Conservation (phyloP, 805 yeast genomes). For the Saccharomycopsis babjevae region DNA sequence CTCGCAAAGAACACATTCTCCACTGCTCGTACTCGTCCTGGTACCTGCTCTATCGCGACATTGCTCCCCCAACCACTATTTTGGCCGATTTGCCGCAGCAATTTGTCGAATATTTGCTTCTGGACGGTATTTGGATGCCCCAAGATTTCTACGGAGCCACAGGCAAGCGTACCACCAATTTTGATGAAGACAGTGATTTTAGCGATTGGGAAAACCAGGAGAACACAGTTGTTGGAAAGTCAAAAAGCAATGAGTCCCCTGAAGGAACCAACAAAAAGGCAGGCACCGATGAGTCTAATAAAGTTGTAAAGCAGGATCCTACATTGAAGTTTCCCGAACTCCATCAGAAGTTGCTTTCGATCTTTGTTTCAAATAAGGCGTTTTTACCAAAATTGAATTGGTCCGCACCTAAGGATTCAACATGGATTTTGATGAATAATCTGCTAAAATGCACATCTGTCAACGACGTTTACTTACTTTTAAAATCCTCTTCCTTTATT, state of each 20-base stretch:
- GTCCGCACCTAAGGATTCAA: slow-evolving; percentile 94
- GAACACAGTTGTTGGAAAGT: slow-evolving; percentile 21
- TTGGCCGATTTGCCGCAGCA: slow-evolving; percentile 47
- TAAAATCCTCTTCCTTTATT: slow-evolving; percentile 82
- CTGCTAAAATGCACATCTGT: slow-evolving; percentile 61
- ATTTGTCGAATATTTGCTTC: slow-evolving; percentile 49
- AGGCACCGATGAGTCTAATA: slow-evolving; percentile 20
- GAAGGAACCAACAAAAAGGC: slow-evolving; percentile 14
- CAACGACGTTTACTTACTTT: slow-evolving; percentile 66
- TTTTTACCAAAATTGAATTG: slow-evolving; percentile 90
- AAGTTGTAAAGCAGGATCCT: slow-evolving; percentile 29
- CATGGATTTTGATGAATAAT: slow-evolving; percentile 80
- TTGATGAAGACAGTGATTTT: slow-evolving; percentile 52
- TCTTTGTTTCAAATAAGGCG: slow-evolving; percentile 22
- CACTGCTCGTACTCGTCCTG: slow-evolving; percentile 50
- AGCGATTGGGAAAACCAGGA: slow-evolving; percentile 61
- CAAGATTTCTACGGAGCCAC: slow-evolving; percentile 31
- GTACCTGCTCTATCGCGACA: slow-evolving; percentile 41
- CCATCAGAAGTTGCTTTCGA: slow-evolving; percentile 39
- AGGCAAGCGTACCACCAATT: slow-evolving; percentile 19
- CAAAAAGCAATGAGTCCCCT: slow-evolving; percentile 21
- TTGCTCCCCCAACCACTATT: slow-evolving; percentile 41
- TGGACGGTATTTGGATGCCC: slow-evolving; percentile 63
- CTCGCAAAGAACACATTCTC: slow-evolving; percentile 33
- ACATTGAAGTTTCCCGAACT: slow-evolving; percentile 44